Evolutionary conservation across 164 flowering plant species (phyloP).

Genomic region (Amborella trichopoda): DNA sequence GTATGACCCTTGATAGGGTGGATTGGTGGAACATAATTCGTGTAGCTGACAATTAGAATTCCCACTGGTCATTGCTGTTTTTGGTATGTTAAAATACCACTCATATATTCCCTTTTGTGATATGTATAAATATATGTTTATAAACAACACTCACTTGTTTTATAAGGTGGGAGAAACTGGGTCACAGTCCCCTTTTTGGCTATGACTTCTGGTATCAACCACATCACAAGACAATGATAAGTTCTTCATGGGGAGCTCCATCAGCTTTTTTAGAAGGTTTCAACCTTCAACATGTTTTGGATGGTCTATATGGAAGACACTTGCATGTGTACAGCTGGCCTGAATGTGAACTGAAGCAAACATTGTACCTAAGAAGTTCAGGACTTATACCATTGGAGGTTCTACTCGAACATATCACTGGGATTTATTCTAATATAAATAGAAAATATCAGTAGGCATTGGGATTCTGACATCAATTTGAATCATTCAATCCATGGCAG

Average conservation of each 20-base stretch:
- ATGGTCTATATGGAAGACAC: slow-evolving; percentile 90
- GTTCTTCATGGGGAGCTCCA: slow-evolving; percentile 99
- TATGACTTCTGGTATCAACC: slow-evolving; percentile 99
- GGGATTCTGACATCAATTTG: no score
- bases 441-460: no score
- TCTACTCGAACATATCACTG: not conserved
- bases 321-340: slow-evolving; percentile 92
- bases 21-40: no score
- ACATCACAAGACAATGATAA: slow-evolving; percentile 85
- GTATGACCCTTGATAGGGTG: no score
- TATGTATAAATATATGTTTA: no score
- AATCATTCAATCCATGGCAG: slow-evolving; percentile 26
- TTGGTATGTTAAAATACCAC: no score
- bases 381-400: slow-evolving; percentile 94
- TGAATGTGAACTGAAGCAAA: slow-evolving; percentile 80
- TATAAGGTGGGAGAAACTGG: slow-evolving; percentile 99
- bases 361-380: slow-evolving; percentile 74
- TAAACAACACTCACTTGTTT: no score
- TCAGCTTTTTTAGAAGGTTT: slow-evolving; percentile 87
- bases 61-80: no score
- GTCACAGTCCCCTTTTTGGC: slow-evolving; percentile 84
- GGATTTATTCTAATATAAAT: no score
- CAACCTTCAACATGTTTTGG: slow-evolving; percentile 72
- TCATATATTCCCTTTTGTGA: no score
- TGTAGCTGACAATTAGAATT: no score